Conservation (phyloP, 2,329 filamentous ascomycete species). For the Aspergillus floridensis region DNA sequence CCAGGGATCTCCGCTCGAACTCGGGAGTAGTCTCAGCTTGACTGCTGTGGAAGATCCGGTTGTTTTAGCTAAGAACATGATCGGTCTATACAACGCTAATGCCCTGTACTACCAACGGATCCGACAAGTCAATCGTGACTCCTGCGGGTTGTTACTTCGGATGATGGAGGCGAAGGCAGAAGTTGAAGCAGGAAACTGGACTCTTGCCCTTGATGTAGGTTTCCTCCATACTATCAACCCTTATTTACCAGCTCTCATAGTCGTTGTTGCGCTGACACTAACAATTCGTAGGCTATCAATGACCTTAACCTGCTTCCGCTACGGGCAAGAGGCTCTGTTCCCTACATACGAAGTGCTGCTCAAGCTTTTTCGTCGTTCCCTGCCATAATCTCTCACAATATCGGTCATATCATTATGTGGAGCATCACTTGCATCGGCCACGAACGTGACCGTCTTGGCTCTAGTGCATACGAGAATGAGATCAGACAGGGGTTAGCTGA, state of each 20-base stretch:
- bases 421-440: conserved; percentile 81
- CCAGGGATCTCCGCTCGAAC: conserved; percentile 45
- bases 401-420: conserved; percentile 92
- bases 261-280: conserved; percentile 10
- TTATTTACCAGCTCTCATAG: not conserved
- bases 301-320: conserved; percentile 77
- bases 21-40: conserved; percentile 55
- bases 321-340: conserved; percentile 69
- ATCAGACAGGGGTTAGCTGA: conserved; percentile 56
- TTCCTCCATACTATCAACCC: not conserved
- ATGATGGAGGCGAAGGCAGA: conserved; percentile 61
- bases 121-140: conserved; percentile 55
- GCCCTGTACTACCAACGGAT: conserved; percentile 62
- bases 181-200: conserved; percentile 59
- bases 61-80: conserved; percentile 62
- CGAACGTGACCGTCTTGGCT: conserved; percentile 69
- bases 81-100: conserved; percentile 59
- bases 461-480: conserved; percentile 65
- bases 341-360: conserved; percentile 74
- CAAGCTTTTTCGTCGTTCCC: conserved; percentile 76
- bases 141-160: conserved; percentile 57
- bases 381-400: conserved; percentile 79
- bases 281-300: conserved; percentile 62
- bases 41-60: conserved; percentile 67
- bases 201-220: conserved; percentile 63